These are phyloP conservation scores for Eimeria acervulina DNA, from an alignment of 169 alveolate species.

Conservation along the genomic window DNA sequence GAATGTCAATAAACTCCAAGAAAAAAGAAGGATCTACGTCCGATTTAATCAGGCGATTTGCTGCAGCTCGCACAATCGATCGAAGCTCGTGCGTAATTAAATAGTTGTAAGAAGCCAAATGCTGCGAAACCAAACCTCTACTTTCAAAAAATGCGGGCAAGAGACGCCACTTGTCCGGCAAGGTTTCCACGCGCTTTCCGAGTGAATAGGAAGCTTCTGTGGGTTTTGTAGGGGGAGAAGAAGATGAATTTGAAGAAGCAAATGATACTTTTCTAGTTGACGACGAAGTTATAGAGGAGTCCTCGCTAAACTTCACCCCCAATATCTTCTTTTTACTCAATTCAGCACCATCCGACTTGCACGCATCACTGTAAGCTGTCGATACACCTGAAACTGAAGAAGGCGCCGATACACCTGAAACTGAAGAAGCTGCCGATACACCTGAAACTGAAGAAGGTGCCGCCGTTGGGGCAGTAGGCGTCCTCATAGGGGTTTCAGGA, in stretches of 20 bases:
- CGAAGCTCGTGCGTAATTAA: slow-evolving; percentile 94
- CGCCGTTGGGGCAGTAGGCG: not conserved
- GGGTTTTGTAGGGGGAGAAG: not conserved
- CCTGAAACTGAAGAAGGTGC: not conserved
- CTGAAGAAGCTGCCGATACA: not conserved
- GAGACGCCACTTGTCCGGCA: slow-evolving; percentile 94
- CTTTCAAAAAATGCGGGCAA: slow-evolving; percentile 94
- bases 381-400: not conserved
- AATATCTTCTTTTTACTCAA: not conserved
- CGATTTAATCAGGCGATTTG: slow-evolving; percentile 89
- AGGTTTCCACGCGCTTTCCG: slow-evolving; percentile 59
- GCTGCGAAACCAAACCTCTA: slow-evolving; percentile 96
- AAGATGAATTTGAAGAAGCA: not conserved
- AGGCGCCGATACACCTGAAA: not conserved
- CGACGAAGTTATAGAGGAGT: not conserved
- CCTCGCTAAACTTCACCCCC: not conserved
- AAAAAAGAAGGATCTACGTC: slow-evolving; percentile 92
- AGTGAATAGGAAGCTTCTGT: not conserved
- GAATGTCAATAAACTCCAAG: slow-evolving; percentile 91
- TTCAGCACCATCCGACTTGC: not conserved
- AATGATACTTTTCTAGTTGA: not conserved
- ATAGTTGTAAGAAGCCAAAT: slow-evolving; percentile 94
- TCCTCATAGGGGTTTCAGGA: not conserved
- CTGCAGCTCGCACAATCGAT: slow-evolving; percentile 93
- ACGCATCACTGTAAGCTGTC: not conserved